Evolutionary conservation across 768 basidiomycete species (phyloP), one percentile per base, ranked within the genome.

Genomic region (Lactarius tabidus): DNA sequence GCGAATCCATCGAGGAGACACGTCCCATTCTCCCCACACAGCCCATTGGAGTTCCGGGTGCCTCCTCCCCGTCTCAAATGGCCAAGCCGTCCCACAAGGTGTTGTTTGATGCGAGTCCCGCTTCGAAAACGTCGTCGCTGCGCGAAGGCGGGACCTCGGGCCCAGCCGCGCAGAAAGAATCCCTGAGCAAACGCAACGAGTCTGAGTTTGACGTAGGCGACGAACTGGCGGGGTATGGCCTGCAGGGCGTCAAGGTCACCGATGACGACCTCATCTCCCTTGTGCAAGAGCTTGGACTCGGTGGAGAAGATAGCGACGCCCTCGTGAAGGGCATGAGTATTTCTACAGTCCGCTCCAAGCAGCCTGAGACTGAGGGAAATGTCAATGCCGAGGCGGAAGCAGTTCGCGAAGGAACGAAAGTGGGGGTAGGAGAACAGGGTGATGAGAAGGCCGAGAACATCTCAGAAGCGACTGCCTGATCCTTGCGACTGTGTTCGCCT

Each of bases 41-140:
- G 68, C 86, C 89, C 14, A 82, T 93, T 58, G 92, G 91, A 61
- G 89, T 94, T 7, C 90, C 93, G 3, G 92, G 92, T 4, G 92
- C 89, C 0, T 78, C 83, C 33, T 79, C 85, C 9, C 90, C 91
- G 12, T 77, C 85, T 9, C 84, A 93, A 72, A 93, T 93, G 88
- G 69, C 69, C 45, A 89, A 87, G 8, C 88, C 89, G n/a, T 84
- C 88, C 45, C 87, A 93, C 70, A 85, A 79, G 71, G 81, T 79
- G 62, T 82, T 84, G 55, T 79, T 85, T 45, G 80, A 84, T 57
- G 72, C 72, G 43, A 72, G 71, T 26, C 72, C 72, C 7, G 74
- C 75, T 6, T 74, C 74, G n/a, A 45, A 45, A 45, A 45, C 43
- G 9, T 74, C 74, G 1, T 75, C 76, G 5, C 67, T 72, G 35